Evolutionary conservation across 208 protist genomes (phyloP), one percentile per base, ranked within the genome.

Genomic region (Crithidia thermophila): DNA sequence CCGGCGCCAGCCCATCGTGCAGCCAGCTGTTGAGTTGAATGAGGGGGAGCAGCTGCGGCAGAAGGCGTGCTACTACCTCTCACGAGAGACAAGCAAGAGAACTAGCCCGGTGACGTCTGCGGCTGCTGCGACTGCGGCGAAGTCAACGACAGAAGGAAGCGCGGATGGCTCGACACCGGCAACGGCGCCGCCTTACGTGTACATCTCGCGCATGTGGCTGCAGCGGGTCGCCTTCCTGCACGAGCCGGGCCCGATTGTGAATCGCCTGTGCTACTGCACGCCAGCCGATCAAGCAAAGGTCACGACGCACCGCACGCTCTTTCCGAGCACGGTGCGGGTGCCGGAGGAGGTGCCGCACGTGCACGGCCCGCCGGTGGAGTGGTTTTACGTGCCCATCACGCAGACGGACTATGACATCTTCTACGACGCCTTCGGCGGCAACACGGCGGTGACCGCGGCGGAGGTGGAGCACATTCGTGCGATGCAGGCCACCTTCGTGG

Each of bases 231-330:
- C 88, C 39, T 88, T 91, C 62, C 68, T 94, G 43, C 55, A 70
- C 25, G 91, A 96, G 39, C 91, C 91, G 3, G 91, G 91, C 0
- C 88, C 91, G 2, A 91, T 96, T 33, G 34, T 91, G 28, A 96
- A 96, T 52, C 58, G 66, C 0, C 71, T 90, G 21, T 94, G 81
- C 67, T 96, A 96, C 81, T 87, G 81, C 68, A 68, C 42, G 1
- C 74, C 65, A 27, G 69, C 40, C 27, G 55, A 81, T 4, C 57
- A 52, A 33, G 9, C 9, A 50, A 55, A 52, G 55, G 56, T 78
- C 25, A 53, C 56, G 5, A 61, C 34, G 51, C 64, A 72, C 36
- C 55, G 33, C 20, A 52, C 31, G 4, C n/a, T 79, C 18, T 80
- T 80, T 53, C 71, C 73, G n/a, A n/a, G 55, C n/a, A 45, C 27